Percentiles rank a stretch among this genome's conserved stretches.
These are phyloP conservation scores for Tetradesmus obliquus DNA, from an alignment of 139 green algal genomes.

Conservation along the genomic window DNA sequence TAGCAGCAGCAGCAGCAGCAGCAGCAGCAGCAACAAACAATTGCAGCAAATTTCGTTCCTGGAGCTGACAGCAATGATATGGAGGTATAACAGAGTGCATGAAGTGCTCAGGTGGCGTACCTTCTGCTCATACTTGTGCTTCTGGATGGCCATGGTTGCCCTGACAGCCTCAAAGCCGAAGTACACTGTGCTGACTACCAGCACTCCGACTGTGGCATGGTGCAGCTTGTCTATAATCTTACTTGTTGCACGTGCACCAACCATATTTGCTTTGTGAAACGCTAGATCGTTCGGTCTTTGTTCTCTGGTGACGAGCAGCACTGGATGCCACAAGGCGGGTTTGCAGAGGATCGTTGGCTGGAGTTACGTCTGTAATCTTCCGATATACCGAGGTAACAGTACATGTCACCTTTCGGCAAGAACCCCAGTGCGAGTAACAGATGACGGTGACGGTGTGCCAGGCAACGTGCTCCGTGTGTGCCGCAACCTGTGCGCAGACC, in stretches of 20 bases:
- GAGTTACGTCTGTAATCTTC: background rate
- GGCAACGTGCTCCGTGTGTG: background rate
- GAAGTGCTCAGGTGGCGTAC: background rate
- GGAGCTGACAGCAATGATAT: too few species aligned
- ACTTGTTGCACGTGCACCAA: background rate
- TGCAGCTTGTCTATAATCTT: slow-evolving; percentile 29
- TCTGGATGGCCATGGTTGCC: slow-evolving; percentile 30
- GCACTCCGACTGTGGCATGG: slow-evolving; percentile 23
- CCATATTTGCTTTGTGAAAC: background rate
- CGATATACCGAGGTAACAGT: too few species aligned
- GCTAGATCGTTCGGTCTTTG: background rate
- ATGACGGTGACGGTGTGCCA: background rate
- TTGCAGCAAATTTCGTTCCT: too few species aligned
- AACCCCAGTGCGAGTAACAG: background rate
- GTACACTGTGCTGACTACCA: slow-evolving; percentile 43
- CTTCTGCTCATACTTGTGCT: slow-evolving; percentile 22
- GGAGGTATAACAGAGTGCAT: background rate
- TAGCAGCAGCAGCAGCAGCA: background rate
- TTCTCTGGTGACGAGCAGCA: background rate
- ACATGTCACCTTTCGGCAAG: background rate
- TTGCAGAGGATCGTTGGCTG: background rate
- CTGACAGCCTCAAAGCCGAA: slow-evolving; percentile 38
- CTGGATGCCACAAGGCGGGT: background rate
- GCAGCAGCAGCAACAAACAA: too few species aligned
- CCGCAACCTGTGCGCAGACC: background rate